Percentiles rank a stretch among this genome's conserved stretches.
Evolutionary conservation across 495 filamentous ascomycete genomes (phyloP).

Genomic region (Staphylotrichum tortipilum): DNA sequence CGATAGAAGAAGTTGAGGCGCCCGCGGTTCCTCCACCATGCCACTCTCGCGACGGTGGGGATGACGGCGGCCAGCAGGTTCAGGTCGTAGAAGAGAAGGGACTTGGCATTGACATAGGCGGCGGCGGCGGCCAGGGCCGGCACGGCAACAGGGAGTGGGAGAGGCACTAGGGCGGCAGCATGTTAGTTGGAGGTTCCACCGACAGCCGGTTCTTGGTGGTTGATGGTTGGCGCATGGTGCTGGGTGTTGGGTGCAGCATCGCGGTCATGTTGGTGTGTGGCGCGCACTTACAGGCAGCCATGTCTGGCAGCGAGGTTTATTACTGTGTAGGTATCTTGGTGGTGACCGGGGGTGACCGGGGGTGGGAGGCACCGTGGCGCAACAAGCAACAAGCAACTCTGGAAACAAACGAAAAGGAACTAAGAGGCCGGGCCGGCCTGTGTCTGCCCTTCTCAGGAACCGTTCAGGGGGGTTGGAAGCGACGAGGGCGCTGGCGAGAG

Average conservation of each 20-base stretch:
- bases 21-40: slow-evolving; percentile 45
- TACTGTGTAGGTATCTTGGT: too few species aligned
- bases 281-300: slow-evolving; percentile 4
- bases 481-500: neutral
- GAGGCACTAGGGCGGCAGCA: slow-evolving; percentile 12
- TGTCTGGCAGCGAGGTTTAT: too few species aligned
- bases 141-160: slow-evolving; percentile 45
- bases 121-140: slow-evolving; percentile 60
- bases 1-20: slow-evolving; percentile 69
- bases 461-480: neutral
- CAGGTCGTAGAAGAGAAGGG: slow-evolving; percentile 57
- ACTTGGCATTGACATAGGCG: slow-evolving; percentile 76
- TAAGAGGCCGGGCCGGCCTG: neutral
- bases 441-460: neutral
- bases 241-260: too few species aligned
- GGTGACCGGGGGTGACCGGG: neutral
- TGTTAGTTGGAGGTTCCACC: neutral
- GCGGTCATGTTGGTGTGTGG: too few species aligned
- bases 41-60: slow-evolving; percentile 32
- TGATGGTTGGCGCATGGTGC: too few species aligned
- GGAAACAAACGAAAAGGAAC: neutral
- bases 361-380: too few species aligned
- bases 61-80: slow-evolving; percentile 43
- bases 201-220: too few species aligned
- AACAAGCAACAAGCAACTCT: too few species aligned